Base-by-base conservation (phyloP, 306 rosid species). In the Gastrolobium bilobum region DNA sequence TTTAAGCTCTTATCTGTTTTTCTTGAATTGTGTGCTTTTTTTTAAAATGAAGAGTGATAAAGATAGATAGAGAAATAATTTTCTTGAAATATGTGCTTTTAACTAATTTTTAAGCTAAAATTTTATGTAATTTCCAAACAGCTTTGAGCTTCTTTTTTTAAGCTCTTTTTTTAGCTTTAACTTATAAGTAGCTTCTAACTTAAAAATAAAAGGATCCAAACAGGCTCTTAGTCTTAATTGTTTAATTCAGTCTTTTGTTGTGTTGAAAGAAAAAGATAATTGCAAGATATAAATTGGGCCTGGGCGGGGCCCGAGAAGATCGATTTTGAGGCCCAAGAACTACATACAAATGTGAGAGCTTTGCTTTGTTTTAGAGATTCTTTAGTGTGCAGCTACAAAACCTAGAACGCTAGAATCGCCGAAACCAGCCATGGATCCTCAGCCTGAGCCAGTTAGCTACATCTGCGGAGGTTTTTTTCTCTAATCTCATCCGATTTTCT, bases 371-470 rank as follows among this genome's bases (percentile, higher is more conserved):
- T 5, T 0, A 1, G 8, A 4, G 4, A 2, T 4, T 9, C 10
- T 37, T 9, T 37, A 0, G 33, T 9, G 76, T 9, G 65, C 53
- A 2, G 38, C 29, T 11, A 39, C 42, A 2, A 58, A 44, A 39
- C 50, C 80, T 56, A 15, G 10, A 61, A 9, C 34, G 7, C 46
- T 4, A n/a, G 53, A 72, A 72, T 8, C 34, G 42, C 81, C 62
- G 64, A 20, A 40, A n/a, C 9, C 68, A 15, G 30, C 37, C 51
- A 78, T 78, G 82, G 82, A 78, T 67, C 77, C 82, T 57, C 76
- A 57, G 5, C 76, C 82, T 7, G 82, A 78, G 15, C 82, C 82
- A 1, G 82, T 78, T 0, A 68, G 70, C 10, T 78, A 78, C 76
- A 78, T 78, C 69, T 78, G 82, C 33, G 82, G 82, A 46, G 82